Base-by-base conservation (phyloP, 1,284 basidiomycete genomes). In the Austroboletus niveus region DNA sequence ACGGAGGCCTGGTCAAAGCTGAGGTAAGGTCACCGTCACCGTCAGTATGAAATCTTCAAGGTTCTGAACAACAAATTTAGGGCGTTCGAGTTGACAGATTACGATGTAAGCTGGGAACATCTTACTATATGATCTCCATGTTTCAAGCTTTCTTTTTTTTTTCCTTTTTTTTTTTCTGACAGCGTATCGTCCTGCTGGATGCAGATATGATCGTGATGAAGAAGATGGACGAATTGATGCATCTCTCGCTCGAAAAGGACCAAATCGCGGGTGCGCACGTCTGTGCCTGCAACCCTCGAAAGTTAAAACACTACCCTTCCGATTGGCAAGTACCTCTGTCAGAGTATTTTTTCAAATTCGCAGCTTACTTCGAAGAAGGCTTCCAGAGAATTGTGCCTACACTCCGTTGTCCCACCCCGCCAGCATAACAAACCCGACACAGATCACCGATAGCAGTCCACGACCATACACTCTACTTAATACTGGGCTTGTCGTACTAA, bases 141-240 rank as follows among this genome's bases (percentile, higher is more conserved):
- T 34, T 14, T 34, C 14, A 9, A 9, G 3, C 10, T 14, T 34
- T 34, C 7, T 47, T 29, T 42, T 32, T 32, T 34, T 34, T 34
- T 47, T 29, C n/a, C n/a, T n/a, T 12, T 32, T 34, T 34, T 34
- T 47, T 29, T 42, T 32, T 32, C 8, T 48, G 32, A 47, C 59
- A 94, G 82, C 83, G 91, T 14, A 74, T 97, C 41, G 86, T 94
- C 42, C 75, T 97, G 43, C 75, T 98, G 47, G 95, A 98, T 66
- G 84, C 85, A 14, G 95, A 98, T 72, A 98, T 98, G 92, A 78
- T 97, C 52, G 78, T 97, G 22, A 74, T 81, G 65, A 78, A 75
- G 43, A 92, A 91, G 57, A 96, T 98, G 89, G 96, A 98, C 70
- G 94, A 96, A 56, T 75, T 98, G 46, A 85, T 98, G 74, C 77